These are phyloP conservation scores for Zasmidium citrigriseum DNA, from an alignment of 2,329 filamentous ascomycete species.

Conservation along the genomic window DNA sequence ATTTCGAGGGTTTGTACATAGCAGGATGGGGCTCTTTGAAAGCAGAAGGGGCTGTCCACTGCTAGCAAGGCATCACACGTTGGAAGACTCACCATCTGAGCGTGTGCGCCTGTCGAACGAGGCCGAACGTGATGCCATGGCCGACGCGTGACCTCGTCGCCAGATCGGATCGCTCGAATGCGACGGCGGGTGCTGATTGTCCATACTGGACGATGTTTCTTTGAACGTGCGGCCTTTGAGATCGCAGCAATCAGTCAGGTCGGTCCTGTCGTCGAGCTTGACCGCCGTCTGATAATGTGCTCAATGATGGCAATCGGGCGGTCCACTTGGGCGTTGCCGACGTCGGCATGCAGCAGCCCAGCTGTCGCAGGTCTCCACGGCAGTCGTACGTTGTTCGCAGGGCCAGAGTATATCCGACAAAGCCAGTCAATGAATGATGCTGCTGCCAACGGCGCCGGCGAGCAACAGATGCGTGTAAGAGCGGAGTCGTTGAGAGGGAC, in stretches of 20 bases:
- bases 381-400: not conserved
- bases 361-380: not conserved
- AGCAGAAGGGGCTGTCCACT: not conserved
- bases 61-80: constrained; percentile 6
- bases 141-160: constrained; percentile 26
- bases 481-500: not conserved
- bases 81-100: constrained; percentile 30
- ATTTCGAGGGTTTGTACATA: constrained; percentile 2
- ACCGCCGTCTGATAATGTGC: constrained; percentile 10
- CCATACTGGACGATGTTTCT: not conserved
- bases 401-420: not conserved
- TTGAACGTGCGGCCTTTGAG: not conserved
- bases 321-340: constrained; percentile 1
- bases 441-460: not conserved
- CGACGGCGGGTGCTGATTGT: constrained; percentile 7
- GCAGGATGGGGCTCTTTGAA: no score
- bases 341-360: not conserved
- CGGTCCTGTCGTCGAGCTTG: not conserved
- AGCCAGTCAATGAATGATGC: not conserved
- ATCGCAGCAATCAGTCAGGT: not conserved
- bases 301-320: constrained; percentile 2
- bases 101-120: constrained; percentile 33
- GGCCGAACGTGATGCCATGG: constrained; percentile 30
- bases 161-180: constrained; percentile 24
- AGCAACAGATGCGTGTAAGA: not conserved